Evolutionary conservation across 352 stramenopile genomes (phyloP), one percentile per base, ranked within the genome.

Genomic region (Phytophthora palmivora): DNA sequence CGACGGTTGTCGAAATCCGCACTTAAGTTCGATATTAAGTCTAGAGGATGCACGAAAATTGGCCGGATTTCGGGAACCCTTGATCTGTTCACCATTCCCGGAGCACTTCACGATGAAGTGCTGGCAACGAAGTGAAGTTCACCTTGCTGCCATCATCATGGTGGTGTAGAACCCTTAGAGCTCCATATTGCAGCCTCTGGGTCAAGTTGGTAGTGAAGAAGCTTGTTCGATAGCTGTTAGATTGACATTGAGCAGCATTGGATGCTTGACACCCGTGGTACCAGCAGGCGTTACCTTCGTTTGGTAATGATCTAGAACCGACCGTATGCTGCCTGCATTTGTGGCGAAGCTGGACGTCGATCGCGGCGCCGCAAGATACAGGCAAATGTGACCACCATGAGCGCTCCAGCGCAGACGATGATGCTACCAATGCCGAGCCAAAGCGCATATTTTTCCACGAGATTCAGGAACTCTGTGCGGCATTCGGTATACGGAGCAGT

Each of bases 401-500:
- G 55, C 6, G 75, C 58, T 2, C 73, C 73, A 5, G 55, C 51
- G 36, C 64, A 72, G 15, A 89, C 58, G 41, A 87, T 46, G 32
- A 84, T 57, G 33, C 72, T 76, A 34, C 72, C 75, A 21, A 74
- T 54, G 14, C 64, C 79, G 3, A 86, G 33, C 56, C 63, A 77
- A 22, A 82, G 55, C 21, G 76, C 47, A 34, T 72, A 72, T 18
- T 68, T 77, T 32, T 74, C 67, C 38, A 89, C 71, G 14, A 87
- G 60, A 16, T 76, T 32, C 21, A 89, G 61, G 41, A 87, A 84
- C 42, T 82, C 66, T 2, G 55, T 58, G 0, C 79, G 77, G 56
- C 79, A 89, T 58, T 87, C 47, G 0, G 67, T 63, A 55, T 89
- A 89, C 2, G 79, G 79, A 7, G 74, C 77, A 5, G 63, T 80